Base-by-base conservation (phyloP, 192 early-diverging fungal genomes). In the Coemansia sp. region DNA sequence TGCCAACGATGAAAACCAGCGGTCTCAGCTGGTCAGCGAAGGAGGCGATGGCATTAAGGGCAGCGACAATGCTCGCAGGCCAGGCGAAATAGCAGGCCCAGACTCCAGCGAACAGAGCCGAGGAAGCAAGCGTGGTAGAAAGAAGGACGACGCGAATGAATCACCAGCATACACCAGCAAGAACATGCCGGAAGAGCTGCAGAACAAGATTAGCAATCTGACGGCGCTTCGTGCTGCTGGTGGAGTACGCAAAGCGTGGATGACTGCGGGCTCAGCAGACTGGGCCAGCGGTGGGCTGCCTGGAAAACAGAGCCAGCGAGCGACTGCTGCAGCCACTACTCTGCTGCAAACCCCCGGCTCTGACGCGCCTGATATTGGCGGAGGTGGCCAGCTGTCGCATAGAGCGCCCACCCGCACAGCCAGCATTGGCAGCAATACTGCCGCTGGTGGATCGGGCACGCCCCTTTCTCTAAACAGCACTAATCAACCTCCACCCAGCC, bases 181-280 rank as follows among this genome's bases (percentile, higher is more conserved):
- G 21, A 78, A 70, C 26, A 73, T 79, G 65, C 66, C 76, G 0
- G 79, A 78, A 3, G 80, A 82, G n/a, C 18, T 79, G 38, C 66
- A 73, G 33, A 77, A 74, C 51, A 80, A 67, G 45, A 83, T 77
- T 28, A 84, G 81, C 41, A 84, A 84, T 62, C 68, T 80, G 52
- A 83, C 83, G 20, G 83, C 81, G 16, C 68, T 84, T 38, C 70
- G 69, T 19, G 76, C 82, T 6, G 83, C 77, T 26, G 83, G 83
- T 41, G 81, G 73, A 3, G 59, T 78, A 36, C 70, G 80, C 43
- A 81, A 81, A 61, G 66, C 76, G 28, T 84, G 83, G 83, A 84
- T 84, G 83, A 72, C 59, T 13, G n/a, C 63, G 15, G 61, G 64
- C 10, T 18, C 58, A 2, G 33, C 55, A 28, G 57, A 56, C 56